Percentiles rank a stretch among this genome's conserved stretches.
phyloP scores from a whole-genome alignment of 345 rosid species.

The Arabidopsis suecica region DNA sequence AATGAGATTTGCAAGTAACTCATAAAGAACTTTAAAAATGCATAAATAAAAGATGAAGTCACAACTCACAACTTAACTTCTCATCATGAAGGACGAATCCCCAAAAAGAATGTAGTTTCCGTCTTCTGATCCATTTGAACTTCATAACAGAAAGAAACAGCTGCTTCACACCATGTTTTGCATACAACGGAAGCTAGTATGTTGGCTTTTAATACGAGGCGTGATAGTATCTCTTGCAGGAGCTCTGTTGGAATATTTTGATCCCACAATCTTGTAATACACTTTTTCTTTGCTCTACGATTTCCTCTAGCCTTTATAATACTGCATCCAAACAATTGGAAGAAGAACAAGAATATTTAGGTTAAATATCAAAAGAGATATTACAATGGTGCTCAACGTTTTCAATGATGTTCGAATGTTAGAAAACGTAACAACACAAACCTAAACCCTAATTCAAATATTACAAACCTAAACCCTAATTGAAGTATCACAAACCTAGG shows the following conservation, averaged over 20 bases:
- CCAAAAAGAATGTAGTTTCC: conserved; percentile 3
- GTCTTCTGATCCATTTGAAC: background rate
- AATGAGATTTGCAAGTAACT: background rate
- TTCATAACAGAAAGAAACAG: background rate
- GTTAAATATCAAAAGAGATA: too few species aligned
- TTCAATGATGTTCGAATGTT: too few species aligned
- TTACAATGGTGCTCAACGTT: too few species aligned
- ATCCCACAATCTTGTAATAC: background rate
- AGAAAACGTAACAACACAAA: too few species aligned
- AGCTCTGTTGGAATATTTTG: background rate
- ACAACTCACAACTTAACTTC: too few species aligned
- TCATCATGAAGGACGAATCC: too few species aligned
- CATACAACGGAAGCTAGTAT: conserved; percentile 20
- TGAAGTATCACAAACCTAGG: too few species aligned
- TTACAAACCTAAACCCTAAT: too few species aligned
- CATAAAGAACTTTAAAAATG: background rate
- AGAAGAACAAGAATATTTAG: too few species aligned
- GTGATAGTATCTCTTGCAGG: conserved; percentile 10
- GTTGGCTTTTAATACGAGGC: conserved; percentile 9
- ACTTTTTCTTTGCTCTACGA: background rate
- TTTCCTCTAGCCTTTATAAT: background rate
- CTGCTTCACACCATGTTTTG: conserved; percentile 18
- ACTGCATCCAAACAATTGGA: background rate
- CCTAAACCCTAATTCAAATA: too few species aligned
- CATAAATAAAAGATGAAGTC: background rate